Evolutionary conservation across 176 grass and related monocot genomes (phyloP), one percentile per base, ranked within the genome.

Genomic region (Canna indica): DNA sequence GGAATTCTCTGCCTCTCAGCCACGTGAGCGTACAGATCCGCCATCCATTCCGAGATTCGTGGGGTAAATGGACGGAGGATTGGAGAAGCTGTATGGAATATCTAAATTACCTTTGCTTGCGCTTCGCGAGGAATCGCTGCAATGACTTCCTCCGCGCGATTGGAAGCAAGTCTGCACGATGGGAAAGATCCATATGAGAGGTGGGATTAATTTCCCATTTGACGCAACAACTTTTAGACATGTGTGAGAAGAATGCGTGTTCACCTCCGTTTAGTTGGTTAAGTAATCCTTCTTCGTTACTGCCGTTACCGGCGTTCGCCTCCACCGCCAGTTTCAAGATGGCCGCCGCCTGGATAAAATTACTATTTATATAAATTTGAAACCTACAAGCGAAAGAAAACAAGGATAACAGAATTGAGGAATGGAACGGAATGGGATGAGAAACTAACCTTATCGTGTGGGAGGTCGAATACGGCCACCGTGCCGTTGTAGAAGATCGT

Each of bases 401-500:
- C 1, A 25, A 5, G 3, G 62, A 66, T 3, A 66, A 38, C 16
- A 24, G 17, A 53, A 6, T n/a, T n/a, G 15, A n/a, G 30, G 20
- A 17, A 16, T 3, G 59, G 59, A 9, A 4, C 24, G 18, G 34
- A 27, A 38, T 20, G 29, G 18, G 8, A 22, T 16, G 1, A 11
- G 15, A 24, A 12, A 52, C 67, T 36, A 53, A 83, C 90, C 84
- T 83, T 90, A 38, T 85, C 71, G n/a, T 61, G 67, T 64, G 91
- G 64, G 77, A 95, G 75, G 71, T 83, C 65, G 61, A 90, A 90
- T 69, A 84, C 48, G 62, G 80, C 78, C 65, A 95, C 91, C 22
- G 71, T 75, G 31, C 91, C 91, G 72, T 85, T 85, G 78, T 90
- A 95, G 85, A 90, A 90, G 74, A 95, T 61, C 4, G 87, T 90